These are phyloP conservation scores for Vitis vinifera DNA, from an alignment of 164 flowering plant genomes.

Conservation along the genomic window ASM3070453v1 NC_081815.1:632001-632500, in stretches of 20 bases:
- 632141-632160: conserved; percentile 98
- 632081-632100: conserved; percentile 99
- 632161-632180: conserved; percentile 84
- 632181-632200: not conserved
- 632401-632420: not conserved
- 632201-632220: not conserved
- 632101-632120: conserved; percentile 89
- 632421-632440: not conserved
- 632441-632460: not conserved
- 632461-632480: no score
- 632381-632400: not conserved
- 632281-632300: conserved; percentile 86
- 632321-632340: conserved; percentile 91
- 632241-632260: conserved; percentile 66
- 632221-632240: conserved; percentile 5
- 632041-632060: conserved; percentile 40
- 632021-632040: not conserved
- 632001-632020: not conserved
- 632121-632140: conserved; percentile 96
- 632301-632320: conserved; percentile 92
- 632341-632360: conserved; percentile 73
- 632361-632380: not conserved
- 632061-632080: conserved; percentile 85
- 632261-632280: conserved; percentile 95
- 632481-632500: no score